Evolutionary conservation across 495 filamentous ascomycete species (phyloP), one percentile per base, ranked within the genome.

Genomic region (Halenospora varia): DNA sequence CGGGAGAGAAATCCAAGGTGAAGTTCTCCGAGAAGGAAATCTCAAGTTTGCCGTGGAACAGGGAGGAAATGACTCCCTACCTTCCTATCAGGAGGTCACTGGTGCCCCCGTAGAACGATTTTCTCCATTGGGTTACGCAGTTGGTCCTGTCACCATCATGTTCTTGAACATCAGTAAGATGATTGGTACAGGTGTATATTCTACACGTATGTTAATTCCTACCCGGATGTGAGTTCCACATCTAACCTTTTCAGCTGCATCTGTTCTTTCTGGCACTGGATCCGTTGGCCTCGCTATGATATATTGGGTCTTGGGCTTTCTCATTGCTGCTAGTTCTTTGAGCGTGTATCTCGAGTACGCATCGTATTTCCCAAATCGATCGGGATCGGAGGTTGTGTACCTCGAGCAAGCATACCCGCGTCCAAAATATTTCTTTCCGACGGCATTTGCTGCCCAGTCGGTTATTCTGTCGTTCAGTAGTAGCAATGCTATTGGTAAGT

Each of bases 111-210:
- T 87, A 9, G 85, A 87, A 60, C 67, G 61, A 0, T 57, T 68
- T 15, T 86, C 82, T 10, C 82, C 85, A 0, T 67, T 88, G 20
- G 85, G 84, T 3, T 85, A 85, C 62, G 66, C 75, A 2, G 83
- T 86, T 10, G 77, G 77, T 2, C 72, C 70, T 10, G 52, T 81
- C 49, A 81, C 81, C 10, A 78, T 82, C 19, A 70, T 85, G 39
- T 83, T 83, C 58, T 66, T 88, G 23, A 87, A 87, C 56, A 61
- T 88, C 23, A 82, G 78, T 58, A 78, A 81, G 64, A 88, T 87
- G 82, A 77, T 88, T 53, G 84, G 84, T 0, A 86, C 83, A 0
- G 83, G 84, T 11, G 76, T 88, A 2, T 88, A 82, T 66, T 83
- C 82, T 17, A 86, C 83, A 6, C 83, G 82, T 84, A 50, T 62